phyloP scores from a whole-genome alignment of 163 green algal species.

The Coccomyxa subellipsoidea region DNA sequence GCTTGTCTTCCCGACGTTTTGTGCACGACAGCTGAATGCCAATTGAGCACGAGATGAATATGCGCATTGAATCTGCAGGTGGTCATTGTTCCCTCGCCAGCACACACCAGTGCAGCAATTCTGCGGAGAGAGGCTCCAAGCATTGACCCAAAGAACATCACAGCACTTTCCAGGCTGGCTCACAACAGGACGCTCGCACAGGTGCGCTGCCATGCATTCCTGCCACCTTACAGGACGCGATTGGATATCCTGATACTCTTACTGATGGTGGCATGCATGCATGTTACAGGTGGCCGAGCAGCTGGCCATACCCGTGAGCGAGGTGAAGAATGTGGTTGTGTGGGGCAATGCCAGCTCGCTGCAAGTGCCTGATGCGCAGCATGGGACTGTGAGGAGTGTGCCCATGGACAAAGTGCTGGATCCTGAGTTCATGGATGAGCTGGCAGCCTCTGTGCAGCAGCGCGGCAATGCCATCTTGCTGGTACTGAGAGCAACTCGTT shows the following conservation, averaged over 20 bases:
- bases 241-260: background rate
- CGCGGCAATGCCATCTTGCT: slow-evolving; percentile 92
- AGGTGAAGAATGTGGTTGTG: slow-evolving; percentile 92
- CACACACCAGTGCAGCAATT: slow-evolving; percentile 92
- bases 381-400: slow-evolving; percentile 71
- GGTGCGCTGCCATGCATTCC: slow-evolving; percentile 21
- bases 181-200: slow-evolving; percentile 93
- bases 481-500: slow-evolving; percentile 18
- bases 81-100: slow-evolving; percentile 93
- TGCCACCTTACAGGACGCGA: background rate
- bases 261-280: background rate
- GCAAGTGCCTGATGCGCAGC: slow-evolving; percentile 89
- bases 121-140: slow-evolving; percentile 75
- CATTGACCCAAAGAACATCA: slow-evolving; percentile 88
- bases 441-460: slow-evolving; percentile 74
- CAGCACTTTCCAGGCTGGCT: slow-evolving; percentile 89
- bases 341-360: slow-evolving; percentile 95
- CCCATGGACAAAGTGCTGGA: slow-evolving; percentile 74
- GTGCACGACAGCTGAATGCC: too few relatives aligned
- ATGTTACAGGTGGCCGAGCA: slow-evolving; percentile 64
- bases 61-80: slow-evolving; percentile 47
- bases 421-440: slow-evolving; percentile 76
- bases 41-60: background rate
- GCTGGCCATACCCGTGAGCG: slow-evolving; percentile 53
- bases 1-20: too few relatives aligned